These are phyloP conservation scores for Digitaria exilis DNA, from an alignment of 202 grass and related monocot species.

Conservation along the genomic window DNA sequence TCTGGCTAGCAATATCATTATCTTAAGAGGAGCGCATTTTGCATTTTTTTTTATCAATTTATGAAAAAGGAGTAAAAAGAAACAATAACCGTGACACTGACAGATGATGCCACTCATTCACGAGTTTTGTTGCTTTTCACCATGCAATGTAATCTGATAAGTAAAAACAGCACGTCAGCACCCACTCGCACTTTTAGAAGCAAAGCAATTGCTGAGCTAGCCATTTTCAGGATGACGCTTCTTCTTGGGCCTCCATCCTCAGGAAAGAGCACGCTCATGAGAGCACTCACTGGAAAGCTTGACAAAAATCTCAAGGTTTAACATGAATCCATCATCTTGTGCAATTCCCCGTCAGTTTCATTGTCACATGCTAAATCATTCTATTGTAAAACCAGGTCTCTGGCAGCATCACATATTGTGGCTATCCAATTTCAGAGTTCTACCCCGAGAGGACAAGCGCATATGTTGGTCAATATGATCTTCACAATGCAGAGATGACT, in stretches of 20 bases:
- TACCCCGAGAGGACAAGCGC: slow-evolving; percentile 76
- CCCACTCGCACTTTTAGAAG: background rate
- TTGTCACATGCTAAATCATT: background rate
- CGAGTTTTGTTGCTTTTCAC: background rate
- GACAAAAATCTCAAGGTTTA: slow-evolving; percentile 72
- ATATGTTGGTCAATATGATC: slow-evolving; percentile 81
- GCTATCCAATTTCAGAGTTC: slow-evolving; percentile 67
- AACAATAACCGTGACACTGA: background rate
- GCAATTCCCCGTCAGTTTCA: slow-evolving; percentile 1
- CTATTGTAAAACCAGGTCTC: slow-evolving; percentile 45
- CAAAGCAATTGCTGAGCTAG: background rate
- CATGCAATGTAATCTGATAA: background rate
- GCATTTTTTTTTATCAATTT: background rate
- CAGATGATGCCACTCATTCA: background rate
- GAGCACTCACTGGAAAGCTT: slow-evolving; percentile 73
- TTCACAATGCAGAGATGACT: slow-evolving; percentile 87
- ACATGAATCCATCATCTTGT: background rate
- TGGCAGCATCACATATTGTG: slow-evolving; percentile 76
- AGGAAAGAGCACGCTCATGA: slow-evolving; percentile 84
- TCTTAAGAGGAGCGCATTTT: background rate
- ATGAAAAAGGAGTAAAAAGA: background rate
- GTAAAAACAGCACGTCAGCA: background rate
- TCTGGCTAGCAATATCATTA: background rate
- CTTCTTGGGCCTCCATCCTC: slow-evolving; percentile 89
- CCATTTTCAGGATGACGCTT: slow-evolving; percentile 81